Conservation (phyloP, 2,329 filamentous ascomycete genomes). For the Diplodia corticola region DNA sequence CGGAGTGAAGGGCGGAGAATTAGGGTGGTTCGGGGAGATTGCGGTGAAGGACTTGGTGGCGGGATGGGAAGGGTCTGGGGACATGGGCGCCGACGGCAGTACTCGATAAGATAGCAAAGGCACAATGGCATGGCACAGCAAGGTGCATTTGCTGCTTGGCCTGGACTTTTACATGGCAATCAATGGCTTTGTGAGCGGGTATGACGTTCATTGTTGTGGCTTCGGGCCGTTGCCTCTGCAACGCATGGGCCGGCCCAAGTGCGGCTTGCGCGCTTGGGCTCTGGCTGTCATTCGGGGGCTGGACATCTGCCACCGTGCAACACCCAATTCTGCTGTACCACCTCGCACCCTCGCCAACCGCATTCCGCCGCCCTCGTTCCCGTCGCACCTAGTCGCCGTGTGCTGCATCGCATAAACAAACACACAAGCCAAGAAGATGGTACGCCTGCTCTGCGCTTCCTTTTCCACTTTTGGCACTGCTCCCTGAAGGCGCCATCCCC, state of each 20-base stretch:
- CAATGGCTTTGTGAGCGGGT: too few species aligned
- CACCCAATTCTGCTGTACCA: constrained; percentile 19
- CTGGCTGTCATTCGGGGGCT: not conserved
- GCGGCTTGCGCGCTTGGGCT: constrained; percentile 1
- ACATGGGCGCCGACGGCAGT: not conserved
- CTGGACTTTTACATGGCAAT: not conserved
- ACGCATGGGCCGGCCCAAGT: not conserved
- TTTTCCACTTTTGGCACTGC: constrained; percentile 1
- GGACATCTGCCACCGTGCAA: constrained; percentile 14
- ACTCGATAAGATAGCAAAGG: not conserved
- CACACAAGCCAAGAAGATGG: constrained; percentile 15
- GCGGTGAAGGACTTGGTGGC: not conserved
- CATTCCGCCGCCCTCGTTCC: not conserved
- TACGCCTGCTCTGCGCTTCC: constrained; percentile 1
- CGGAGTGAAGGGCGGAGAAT: not conserved
- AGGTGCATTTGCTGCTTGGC: not conserved
- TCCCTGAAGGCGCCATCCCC: constrained; percentile 18
- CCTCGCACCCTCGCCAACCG: not conserved
- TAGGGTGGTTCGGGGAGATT: not conserved
- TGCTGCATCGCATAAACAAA: not conserved
- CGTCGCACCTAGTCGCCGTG: not conserved
- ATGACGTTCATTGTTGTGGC: constrained; percentile 5
- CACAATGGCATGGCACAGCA: not conserved
- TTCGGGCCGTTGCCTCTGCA: constrained; percentile 11
- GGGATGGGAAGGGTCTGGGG: not conserved